Conservation (phyloP, 306 rosid species). For the Psophocarpus tetragonolobus region DNA sequence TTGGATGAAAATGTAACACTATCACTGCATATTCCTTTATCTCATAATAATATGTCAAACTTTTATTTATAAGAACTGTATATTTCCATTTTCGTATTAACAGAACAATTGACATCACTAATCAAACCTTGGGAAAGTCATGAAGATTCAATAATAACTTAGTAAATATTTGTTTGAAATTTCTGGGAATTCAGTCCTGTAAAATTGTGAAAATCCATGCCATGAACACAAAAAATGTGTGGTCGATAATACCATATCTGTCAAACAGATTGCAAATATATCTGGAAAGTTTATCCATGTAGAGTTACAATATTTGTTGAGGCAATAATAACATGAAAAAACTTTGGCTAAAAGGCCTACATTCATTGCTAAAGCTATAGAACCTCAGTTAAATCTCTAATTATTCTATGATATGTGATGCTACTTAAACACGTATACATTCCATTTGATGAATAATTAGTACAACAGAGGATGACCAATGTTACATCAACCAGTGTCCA, state of each 20-base stretch:
- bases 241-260: neutral
- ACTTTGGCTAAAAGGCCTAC: neutral
- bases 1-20: no score
- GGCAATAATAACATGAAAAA: neutral
- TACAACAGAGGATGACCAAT: slow-evolving; percentile 15
- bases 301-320: neutral
- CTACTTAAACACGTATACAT: slow-evolving; percentile 8
- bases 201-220: neutral
- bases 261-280: neutral
- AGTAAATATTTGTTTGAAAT: neutral
- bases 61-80: neutral
- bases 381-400: neutral
- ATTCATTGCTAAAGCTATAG: neutral
- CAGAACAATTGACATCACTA: neutral
- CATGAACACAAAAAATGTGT: neutral
- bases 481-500: slow-evolving; percentile 36
- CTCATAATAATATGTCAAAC: no score
- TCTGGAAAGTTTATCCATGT: neutral
- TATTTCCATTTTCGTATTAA: neutral
- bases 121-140: neutral
- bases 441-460: slow-evolving; percentile 4
- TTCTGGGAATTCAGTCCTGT: neutral
- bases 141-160: neutral
- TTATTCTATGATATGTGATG: neutral
- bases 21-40: no score